Evolutionary conservation across 2,329 filamentous ascomycete species (phyloP).

Genomic region (Lasiodiplodia gonubiensis): DNA sequence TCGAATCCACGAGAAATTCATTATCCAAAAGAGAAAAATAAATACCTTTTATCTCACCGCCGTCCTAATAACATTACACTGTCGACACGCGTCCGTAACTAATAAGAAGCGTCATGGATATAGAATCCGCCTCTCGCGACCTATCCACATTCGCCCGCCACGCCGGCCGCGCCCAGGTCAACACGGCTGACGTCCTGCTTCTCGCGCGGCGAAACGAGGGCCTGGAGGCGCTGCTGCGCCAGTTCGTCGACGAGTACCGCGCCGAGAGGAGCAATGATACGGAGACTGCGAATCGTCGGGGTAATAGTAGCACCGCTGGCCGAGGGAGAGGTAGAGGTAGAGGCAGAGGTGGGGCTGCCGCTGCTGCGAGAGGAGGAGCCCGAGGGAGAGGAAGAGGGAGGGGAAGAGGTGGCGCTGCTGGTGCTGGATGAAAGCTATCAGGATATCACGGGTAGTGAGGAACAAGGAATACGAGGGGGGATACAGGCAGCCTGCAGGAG

Average conservation of each 20-base stretch:
- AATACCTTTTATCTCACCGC: neutral
- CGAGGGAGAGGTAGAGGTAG: slow-evolving; percentile 19
- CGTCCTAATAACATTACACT: slow-evolving; percentile 33
- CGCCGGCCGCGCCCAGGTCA: slow-evolving; percentile 79
- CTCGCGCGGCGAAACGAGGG: slow-evolving; percentile 87
- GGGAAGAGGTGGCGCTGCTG: neutral
- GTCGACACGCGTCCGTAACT: neutral
- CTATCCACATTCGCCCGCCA: slow-evolving; percentile 69
- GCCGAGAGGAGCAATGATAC: slow-evolving; percentile 32
- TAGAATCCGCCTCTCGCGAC: slow-evolving; percentile 56
- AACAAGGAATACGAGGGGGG: neutral
- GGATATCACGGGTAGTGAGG: neutral
- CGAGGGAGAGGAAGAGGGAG: neutral
- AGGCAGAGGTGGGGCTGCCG: neutral
- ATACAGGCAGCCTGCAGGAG: neutral
- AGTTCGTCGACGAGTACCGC: slow-evolving; percentile 63
- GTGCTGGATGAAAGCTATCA: neutral
- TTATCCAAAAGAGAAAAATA: slow-evolving; percentile 23
- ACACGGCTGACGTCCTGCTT: slow-evolving; percentile 84
- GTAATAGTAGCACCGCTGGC: neutral
- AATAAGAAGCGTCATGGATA: neutral
- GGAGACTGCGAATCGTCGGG: slow-evolving; percentile 30
- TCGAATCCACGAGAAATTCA: slow-evolving; percentile 30
- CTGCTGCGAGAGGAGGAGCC: neutral
- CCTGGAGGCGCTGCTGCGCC: slow-evolving; percentile 74